phyloP scores from a whole-genome alignment of 768 basidiomycete genomes.

The Mycena indigotica region DNA sequence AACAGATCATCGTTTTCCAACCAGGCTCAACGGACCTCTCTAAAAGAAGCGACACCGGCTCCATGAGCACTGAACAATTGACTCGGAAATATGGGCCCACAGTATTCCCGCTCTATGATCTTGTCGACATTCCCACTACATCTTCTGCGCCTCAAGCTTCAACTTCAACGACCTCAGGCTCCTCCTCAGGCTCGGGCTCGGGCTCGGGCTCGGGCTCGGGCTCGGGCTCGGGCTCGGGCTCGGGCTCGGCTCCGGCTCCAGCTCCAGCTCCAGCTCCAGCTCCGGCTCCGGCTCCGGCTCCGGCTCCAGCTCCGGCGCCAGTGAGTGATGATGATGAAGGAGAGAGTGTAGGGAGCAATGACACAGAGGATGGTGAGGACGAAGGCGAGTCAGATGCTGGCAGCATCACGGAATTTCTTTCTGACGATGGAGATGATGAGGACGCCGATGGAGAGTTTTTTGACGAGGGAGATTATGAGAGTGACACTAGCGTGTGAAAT shows the following conservation, averaged over 20 bases:
- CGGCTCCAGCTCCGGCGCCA: background rate
- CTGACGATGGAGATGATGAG: too few relatives aligned
- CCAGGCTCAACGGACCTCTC: constrained; percentile 5
- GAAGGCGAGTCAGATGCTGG: too few relatives aligned
- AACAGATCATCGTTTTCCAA: constrained; percentile 2
- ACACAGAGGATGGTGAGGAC: constrained; percentile 7
- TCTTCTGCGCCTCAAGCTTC: background rate
- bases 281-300: background rate
- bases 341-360: constrained; percentile 8
- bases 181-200: too few relatives aligned
- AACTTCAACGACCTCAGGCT: too few relatives aligned
- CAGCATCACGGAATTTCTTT: too few relatives aligned
- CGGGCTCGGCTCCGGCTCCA: background rate
- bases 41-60: background rate
- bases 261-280: background rate
- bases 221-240: too few relatives aligned
- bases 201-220: too few relatives aligned
- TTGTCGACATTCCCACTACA: background rate
- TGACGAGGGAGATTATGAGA: too few relatives aligned
- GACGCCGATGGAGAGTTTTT: too few relatives aligned
- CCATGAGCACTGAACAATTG: background rate
- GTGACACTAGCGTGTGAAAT: too few relatives aligned
- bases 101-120: constrained; percentile 7
- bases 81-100: constrained; percentile 7
- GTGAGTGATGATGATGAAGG: constrained; percentile 10